Evolutionary conservation across 805 yeast genomes (phyloP).

Genomic region (Candida succiphila): DNA sequence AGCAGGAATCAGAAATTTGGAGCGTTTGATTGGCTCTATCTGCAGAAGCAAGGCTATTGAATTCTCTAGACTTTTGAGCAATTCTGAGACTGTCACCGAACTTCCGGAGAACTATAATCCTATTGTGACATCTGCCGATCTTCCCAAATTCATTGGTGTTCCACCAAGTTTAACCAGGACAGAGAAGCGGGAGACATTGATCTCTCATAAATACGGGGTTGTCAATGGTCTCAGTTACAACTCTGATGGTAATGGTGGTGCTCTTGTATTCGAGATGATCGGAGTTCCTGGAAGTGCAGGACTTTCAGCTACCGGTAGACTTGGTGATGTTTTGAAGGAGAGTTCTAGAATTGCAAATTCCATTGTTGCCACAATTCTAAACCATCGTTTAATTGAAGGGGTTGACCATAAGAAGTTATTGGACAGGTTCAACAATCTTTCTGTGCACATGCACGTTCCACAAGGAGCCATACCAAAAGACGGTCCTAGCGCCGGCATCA

Average conservation of each 20-base stretch:
- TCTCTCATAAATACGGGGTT: slow-evolving; percentile 53
- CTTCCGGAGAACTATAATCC: slow-evolving; percentile 23
- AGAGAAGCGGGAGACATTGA: slow-evolving; percentile 30
- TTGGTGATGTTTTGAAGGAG: slow-evolving; percentile 76
- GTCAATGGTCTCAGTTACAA: slow-evolving; percentile 87
- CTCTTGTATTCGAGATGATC: slow-evolving; percentile 69
- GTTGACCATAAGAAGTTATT: slow-evolving; percentile 22
- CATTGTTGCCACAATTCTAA: slow-evolving; percentile 50
- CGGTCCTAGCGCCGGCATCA: slow-evolving; percentile 40
- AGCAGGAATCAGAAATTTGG: slow-evolving; percentile 78
- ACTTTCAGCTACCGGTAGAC: slow-evolving; percentile 66
- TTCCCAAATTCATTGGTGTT: slow-evolving; percentile 60
- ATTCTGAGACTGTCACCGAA: slow-evolving; percentile 14
- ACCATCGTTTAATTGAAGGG: slow-evolving; percentile 10
- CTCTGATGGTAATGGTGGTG: slow-evolving; percentile 79
- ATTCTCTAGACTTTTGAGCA: slow-evolving; percentile 27
- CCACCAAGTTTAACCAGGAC: slow-evolving; percentile 24
- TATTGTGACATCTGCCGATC: slow-evolving; percentile 38
- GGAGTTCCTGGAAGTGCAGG: slow-evolving; percentile 42
- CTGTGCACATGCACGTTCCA: slow-evolving; percentile 40
- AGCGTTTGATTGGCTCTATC: slow-evolving; percentile 62
- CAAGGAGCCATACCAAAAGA: slow-evolving; percentile 38
- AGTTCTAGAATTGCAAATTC: slow-evolving; percentile 72
- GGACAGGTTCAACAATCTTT: slow-evolving; percentile 39
- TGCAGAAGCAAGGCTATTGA: slow-evolving; percentile 82